Conservation (phyloP, 768 basidiomycete species). For the Lyophyllum shimeji region DNA sequence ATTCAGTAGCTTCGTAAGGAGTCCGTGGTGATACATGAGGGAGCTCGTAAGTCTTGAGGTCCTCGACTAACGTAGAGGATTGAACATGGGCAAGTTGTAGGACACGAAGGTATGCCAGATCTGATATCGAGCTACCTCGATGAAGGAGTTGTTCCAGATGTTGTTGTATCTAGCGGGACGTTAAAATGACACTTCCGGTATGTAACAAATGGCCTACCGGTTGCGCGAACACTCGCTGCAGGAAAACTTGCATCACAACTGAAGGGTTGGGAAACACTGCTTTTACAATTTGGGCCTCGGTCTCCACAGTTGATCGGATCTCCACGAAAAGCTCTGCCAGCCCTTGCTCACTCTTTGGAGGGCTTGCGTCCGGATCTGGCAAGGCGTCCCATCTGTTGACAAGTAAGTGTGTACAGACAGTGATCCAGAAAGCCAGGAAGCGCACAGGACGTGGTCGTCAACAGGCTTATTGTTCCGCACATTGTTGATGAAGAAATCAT, state of each 20-base stretch:
- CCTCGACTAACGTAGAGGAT: constrained; percentile 79
- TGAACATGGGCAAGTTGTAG: constrained; percentile 85
- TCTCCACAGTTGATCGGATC: constrained; percentile 87
- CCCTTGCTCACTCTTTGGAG: constrained; percentile 81
- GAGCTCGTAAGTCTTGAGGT: constrained; percentile 88
- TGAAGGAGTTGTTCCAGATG: constrained; percentile 90
- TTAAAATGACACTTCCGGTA: neutral
- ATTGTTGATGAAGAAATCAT: constrained; percentile 98
- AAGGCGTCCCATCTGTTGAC: constrained; percentile 73
- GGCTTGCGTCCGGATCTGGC: constrained; percentile 72
- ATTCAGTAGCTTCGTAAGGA: constrained; percentile 60
- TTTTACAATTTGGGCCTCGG: constrained; percentile 97
- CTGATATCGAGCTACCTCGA: constrained; percentile 71
- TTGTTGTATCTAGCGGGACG: constrained; percentile 78
- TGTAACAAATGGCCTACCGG: constrained; percentile 54
- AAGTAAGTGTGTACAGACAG: neutral
- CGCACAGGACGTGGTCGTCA: constrained; percentile 59
- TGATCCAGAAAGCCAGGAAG: constrained; percentile 2
- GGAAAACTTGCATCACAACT: constrained; percentile 96
- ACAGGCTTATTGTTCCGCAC: constrained; percentile 62
- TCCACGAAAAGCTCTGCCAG: constrained; percentile 79
- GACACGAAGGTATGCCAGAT: constrained; percentile 87
- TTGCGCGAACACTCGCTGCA: constrained; percentile 97
- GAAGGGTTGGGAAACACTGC: constrained; percentile 97
- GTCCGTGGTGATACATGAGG: constrained; percentile 66